Evolutionary conservation across 2,329 filamentous ascomycete genomes (phyloP).

Genomic region (Aspergillus quadrilineatus): DNA sequence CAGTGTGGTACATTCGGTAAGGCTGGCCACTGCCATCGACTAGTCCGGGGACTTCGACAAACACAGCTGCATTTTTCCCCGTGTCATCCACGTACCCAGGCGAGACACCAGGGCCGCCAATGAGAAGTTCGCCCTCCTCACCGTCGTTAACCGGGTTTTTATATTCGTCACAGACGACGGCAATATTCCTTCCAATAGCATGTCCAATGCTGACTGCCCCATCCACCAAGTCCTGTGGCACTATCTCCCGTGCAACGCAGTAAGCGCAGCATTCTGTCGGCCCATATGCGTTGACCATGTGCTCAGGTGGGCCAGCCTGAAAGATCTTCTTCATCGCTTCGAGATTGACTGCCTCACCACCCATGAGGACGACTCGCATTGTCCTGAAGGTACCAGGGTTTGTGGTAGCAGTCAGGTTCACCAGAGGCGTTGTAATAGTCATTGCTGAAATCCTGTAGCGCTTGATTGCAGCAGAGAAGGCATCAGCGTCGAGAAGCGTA

Average conservation of each 20-base stretch:
- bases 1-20: not conserved
- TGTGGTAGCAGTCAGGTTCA: not conserved
- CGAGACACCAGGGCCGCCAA: conserved; percentile 16
- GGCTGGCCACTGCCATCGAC: not conserved
- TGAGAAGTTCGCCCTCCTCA: conserved; percentile 22
- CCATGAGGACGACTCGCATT: not conserved
- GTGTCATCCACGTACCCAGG: not conserved
- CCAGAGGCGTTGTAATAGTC: not conserved
- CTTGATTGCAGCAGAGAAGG: not conserved
- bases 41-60: not conserved
- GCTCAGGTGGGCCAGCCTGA: conserved; percentile 15
- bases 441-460: not conserved
- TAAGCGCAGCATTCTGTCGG: conserved; percentile 25
- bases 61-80: not conserved
- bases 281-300: conserved; percentile 26
- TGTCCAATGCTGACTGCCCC: not conserved
- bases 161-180: conserved; percentile 17
- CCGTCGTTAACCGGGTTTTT: conserved; percentile 10
- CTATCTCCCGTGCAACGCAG: conserved; percentile 19
- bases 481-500: not conserved
- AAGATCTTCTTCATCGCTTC: conserved; percentile 19
- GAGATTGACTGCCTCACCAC: conserved; percentile 22
- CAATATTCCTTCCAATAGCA: not conserved
- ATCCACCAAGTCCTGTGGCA: conserved; percentile 13
- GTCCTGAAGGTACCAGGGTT: not conserved